Evolutionary conservation across 371 early-diverging fungal genomes (phyloP).

Genomic region (Mucor piriformis): DNA sequence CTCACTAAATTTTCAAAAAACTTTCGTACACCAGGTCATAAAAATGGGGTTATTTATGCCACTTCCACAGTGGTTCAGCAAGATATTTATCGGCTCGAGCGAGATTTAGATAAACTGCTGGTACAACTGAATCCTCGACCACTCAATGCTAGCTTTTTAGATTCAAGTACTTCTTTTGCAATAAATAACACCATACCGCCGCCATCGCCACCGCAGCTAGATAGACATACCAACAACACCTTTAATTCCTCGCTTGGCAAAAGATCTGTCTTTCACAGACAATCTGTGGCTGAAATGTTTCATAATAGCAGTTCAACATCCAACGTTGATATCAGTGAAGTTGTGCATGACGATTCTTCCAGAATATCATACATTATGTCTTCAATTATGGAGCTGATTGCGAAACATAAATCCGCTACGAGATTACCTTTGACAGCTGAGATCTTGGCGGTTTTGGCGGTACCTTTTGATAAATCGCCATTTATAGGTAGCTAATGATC

Average conservation of each 20-base stretch:
- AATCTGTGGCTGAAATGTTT: conserved; percentile 10
- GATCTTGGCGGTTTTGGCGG: conserved; percentile 34
- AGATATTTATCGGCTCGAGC: conserved; percentile 47
- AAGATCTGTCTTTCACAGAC: conserved; percentile 7
- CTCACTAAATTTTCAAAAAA: conserved; percentile 26
- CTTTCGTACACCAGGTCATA: conserved; percentile 25
- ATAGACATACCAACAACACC: neutral
- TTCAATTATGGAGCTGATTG: conserved; percentile 29
- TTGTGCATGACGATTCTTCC: neutral
- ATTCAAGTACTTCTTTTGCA: conserved; percentile 6
- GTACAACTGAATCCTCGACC: conserved; percentile 13
- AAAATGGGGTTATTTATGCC: conserved; percentile 33
- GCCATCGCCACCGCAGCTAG: neutral
- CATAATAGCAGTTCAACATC: neutral
- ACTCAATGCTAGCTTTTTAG: conserved; percentile 30
- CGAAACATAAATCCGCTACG: conserved; percentile 42
- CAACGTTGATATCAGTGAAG: conserved; percentile 3
- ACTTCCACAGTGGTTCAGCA: conserved; percentile 51
- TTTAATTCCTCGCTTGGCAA: neutral
- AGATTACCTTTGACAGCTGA: conserved; percentile 41
- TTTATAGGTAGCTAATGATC: conserved; percentile 24
- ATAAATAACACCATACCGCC: neutral
- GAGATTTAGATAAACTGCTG: conserved; percentile 42
- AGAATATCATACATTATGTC: conserved; percentile 23
- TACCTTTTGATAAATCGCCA: conserved; percentile 38